Evolutionary conservation across 169 alveolate genomes (phyloP), one percentile per base, ranked within the genome.

Genomic region (Plasmodium cynomolgi): DNA sequence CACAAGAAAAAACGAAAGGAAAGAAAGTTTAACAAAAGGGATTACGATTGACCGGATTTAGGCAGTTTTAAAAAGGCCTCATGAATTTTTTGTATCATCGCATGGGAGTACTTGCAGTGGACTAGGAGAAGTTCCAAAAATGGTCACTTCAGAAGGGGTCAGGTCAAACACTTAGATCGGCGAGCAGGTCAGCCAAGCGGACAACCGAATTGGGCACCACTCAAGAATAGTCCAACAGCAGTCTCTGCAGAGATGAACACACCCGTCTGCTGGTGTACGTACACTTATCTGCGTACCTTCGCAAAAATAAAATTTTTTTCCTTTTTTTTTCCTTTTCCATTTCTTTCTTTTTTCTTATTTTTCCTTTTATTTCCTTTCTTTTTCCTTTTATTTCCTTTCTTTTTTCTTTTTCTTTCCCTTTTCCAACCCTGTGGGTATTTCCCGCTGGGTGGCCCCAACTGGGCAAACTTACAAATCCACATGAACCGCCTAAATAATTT

Each of bases 21-120:
- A 37, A 85, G 72, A n/a, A 85, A 85, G 80, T 85, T 85, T 79
- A 85, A 85, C 41, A 85, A 75, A 58, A 31, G 84, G 6, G 93
- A 85, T 44, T 85, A 85, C 47, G 85, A 85, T 50, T 85, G 74
- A 85, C 15, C 5, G 0, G 9, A 15, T 47, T 9, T 9, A 13
- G n/a, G 7, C 20, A 47, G 20, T 2, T 47, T 2, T 20, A 47
- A 47, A 47, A 47, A 47, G 4, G 6, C 13, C 0, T 13, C 20
- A 47, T 0, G 6, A n/a, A 47, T 13, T 47, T 13, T 47, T 47
- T 47, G 58, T 2, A 47, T 20, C 58, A 47, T 47, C 58, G 58
- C 5, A 47, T 47, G n/a, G 58, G 20, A 11, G 20, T 0, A 3
- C 20, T 47, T 47, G 4, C 58, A 47, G 17, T 47, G 20, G 58